A percentile compares a stretch with the other conserved stretches of the same genome.
phyloP scores from a whole-genome alignment of 2,329 filamentous ascomycete genomes.

The Bisporella sp. region DNA sequence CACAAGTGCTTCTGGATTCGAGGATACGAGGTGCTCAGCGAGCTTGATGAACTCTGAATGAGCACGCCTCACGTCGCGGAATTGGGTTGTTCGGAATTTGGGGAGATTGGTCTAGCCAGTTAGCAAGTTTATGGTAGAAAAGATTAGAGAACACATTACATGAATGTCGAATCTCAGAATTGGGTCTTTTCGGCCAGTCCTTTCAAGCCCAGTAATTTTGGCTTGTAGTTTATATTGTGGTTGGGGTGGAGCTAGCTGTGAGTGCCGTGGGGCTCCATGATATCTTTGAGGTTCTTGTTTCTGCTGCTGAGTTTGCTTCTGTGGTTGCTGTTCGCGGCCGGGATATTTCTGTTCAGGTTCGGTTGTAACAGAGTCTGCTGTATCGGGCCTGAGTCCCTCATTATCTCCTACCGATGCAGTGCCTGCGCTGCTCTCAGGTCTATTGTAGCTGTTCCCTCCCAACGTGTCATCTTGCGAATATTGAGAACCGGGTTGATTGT shows the following conservation, averaged over 20 bases:
- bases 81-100: constrained; percentile 95
- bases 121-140: constrained; percentile 8
- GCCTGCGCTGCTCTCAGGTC: constrained; percentile 21
- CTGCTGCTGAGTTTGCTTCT: constrained; percentile 15
- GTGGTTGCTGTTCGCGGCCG: constrained; percentile 13
- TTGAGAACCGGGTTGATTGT: constrained; percentile 13
- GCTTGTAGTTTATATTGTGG: constrained; percentile 79
- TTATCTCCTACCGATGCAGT: constrained; percentile 19
- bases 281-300: constrained; percentile 27
- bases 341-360: constrained; percentile 21
- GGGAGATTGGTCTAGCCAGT: constrained; percentile 83
- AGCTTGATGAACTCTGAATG: constrained; percentile 96
- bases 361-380: constrained; percentile 20
- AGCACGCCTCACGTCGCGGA: constrained; percentile 90
- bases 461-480: constrained; percentile 22
- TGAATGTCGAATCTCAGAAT: constrained; percentile 94
- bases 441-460: constrained; percentile 16
- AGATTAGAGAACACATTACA: constrained; percentile 45
- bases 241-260: constrained; percentile 23
- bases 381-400: constrained; percentile 23
- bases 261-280: constrained; percentile 25
- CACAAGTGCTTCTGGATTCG: constrained; percentile 93
- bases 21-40: constrained; percentile 91
- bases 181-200: constrained; percentile 91
- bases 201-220: constrained; percentile 89